A percentile compares a stretch with the other conserved stretches of the same genome.
Conservation (phyloP, 177 flowering plant species). For the Vitis hybrid region DNA sequence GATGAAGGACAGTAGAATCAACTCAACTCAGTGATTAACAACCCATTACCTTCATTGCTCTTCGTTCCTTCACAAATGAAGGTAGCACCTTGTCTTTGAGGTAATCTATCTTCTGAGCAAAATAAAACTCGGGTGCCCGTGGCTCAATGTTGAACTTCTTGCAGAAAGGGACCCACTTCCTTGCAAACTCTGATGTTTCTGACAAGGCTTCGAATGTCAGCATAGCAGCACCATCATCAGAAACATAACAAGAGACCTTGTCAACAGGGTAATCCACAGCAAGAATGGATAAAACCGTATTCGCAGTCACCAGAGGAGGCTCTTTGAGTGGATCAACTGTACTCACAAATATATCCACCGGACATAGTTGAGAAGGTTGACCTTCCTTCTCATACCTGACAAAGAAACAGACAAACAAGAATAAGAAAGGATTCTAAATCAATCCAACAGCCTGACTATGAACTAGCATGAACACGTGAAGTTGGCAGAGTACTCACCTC, state of each 20-base stretch:
- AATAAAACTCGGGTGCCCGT: constrained; percentile 35
- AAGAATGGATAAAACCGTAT: constrained; percentile 70
- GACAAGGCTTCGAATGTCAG: constrained; percentile 67
- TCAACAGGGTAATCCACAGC: constrained; percentile 63
- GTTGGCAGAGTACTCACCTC: constrained; percentile 8
- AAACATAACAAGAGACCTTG: constrained; percentile 58
- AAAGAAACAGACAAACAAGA: neutral
- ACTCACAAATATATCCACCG: constrained; percentile 54
- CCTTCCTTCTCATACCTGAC: constrained; percentile 30
- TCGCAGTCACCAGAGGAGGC: constrained; percentile 64
- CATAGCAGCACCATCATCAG: constrained; percentile 68
- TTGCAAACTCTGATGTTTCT: constrained; percentile 40
- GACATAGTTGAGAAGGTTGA: constrained; percentile 26
- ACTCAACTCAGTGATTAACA: no score
- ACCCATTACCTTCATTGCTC: constrained; percentile 32
- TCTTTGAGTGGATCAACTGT: constrained; percentile 67
- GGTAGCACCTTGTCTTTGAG: constrained; percentile 29
- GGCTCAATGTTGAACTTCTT: constrained; percentile 34
- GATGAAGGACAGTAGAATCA: no score
- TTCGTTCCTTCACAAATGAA: constrained; percentile 33
- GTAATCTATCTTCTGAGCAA: constrained; percentile 33
- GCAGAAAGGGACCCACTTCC: constrained; percentile 38
- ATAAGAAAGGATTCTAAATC: no score
- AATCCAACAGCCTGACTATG: neutral
- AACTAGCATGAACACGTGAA: neutral